Evolutionary conservation across 768 basidiomycete genomes (phyloP).

Genomic region (Hydnomerulius pinastri): DNA sequence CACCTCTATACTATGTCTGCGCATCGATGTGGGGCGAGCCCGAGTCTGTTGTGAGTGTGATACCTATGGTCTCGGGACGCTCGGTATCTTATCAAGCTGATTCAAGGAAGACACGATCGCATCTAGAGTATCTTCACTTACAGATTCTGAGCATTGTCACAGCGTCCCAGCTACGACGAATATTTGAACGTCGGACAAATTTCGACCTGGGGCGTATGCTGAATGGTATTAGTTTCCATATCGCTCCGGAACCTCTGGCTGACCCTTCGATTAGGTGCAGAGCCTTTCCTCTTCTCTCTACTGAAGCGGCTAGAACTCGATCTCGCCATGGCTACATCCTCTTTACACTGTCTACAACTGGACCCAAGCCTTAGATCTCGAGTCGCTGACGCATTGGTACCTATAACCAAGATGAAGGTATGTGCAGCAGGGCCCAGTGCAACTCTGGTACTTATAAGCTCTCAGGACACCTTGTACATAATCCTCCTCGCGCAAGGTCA

Average conservation of each 20-base stretch:
- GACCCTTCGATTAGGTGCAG: constrained; percentile 60
- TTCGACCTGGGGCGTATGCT: constrained; percentile 84
- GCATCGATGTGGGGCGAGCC: constrained; percentile 94
- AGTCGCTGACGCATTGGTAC: constrained; percentile 80
- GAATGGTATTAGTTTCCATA: constrained; percentile 45
- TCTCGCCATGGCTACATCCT: constrained; percentile 79
- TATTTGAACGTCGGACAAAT: constrained; percentile 89
- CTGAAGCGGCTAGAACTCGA: constrained; percentile 73
- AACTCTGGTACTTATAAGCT: neutral
- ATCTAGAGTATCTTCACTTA: constrained; percentile 93
- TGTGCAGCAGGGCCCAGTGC: neutral
- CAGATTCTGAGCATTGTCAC: constrained; percentile 93
- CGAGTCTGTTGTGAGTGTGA: constrained; percentile 81
- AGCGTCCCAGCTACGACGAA: constrained; percentile 75
- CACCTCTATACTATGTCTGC: constrained; percentile 91
- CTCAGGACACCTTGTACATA: constrained; percentile 87
- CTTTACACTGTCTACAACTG: constrained; percentile 78
- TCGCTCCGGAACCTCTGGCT: neutral
- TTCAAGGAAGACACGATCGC: constrained; percentile 84
- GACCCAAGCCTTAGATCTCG: constrained; percentile 68
- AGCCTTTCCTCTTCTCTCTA: constrained; percentile 75
- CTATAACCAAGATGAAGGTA: constrained; percentile 79
- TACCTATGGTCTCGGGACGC: neutral
- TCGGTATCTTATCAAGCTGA: constrained; percentile 34
- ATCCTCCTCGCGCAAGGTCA: constrained; percentile 78